A percentile compares a stretch with the other conserved stretches of the same genome.
These are phyloP conservation scores for Lentinula lateritia DNA, from an alignment of 768 basidiomycete species.

Conservation along the genomic window DNA sequence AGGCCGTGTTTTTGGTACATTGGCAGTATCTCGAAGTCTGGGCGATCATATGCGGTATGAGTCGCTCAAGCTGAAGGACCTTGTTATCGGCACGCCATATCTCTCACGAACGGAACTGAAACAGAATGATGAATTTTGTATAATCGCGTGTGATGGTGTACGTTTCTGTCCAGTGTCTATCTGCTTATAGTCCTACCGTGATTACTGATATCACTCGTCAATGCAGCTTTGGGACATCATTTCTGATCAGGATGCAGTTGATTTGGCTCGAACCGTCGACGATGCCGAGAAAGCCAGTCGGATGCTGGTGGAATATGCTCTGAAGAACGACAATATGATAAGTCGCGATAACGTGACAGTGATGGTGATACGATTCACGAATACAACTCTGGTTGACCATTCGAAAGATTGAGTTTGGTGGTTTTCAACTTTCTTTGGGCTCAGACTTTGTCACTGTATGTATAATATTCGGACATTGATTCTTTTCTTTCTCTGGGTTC, in stretches of 20 bases:
- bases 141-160: constrained; percentile 79
- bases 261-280: constrained; percentile 44
- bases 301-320: constrained; percentile 54
- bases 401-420: neutral
- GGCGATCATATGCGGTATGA: constrained; percentile 42
- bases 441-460: neutral
- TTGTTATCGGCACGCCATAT: constrained; percentile 78
- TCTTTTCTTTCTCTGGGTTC: neutral
- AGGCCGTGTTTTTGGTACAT: constrained; percentile 75
- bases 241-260: constrained; percentile 66
- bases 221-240: constrained; percentile 72
- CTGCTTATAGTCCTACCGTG: neutral
- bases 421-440: neutral
- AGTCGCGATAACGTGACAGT: constrained; percentile 73
- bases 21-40: constrained; percentile 73
- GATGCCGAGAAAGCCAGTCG: constrained; percentile 63
- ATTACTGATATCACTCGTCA: neutral
- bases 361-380: constrained; percentile 56
- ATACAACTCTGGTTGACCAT: constrained; percentile 8
- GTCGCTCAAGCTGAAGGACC: constrained; percentile 69
- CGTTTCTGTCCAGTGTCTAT: constrained; percentile 19
- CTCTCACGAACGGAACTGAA: constrained; percentile 70
- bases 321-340: constrained; percentile 39
- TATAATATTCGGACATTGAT: neutral
- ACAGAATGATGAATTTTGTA: constrained; percentile 66